A percentile compares a stretch with the other conserved stretches of the same genome.
Evolutionary conservation across 257 asterid species (phyloP).

Genomic region (Capsicum pubescens): DNA sequence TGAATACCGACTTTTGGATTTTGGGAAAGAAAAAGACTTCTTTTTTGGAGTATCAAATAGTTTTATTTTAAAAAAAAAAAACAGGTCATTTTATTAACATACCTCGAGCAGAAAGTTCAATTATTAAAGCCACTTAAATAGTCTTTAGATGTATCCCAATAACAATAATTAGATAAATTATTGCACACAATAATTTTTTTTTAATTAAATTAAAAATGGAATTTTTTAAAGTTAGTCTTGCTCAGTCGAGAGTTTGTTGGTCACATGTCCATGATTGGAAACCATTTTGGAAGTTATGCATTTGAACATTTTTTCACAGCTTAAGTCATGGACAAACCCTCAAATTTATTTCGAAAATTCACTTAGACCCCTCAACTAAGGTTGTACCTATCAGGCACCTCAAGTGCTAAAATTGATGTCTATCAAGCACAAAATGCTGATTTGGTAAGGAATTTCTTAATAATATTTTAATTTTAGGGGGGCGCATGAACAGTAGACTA

Average conservation of each 20-base stretch:
- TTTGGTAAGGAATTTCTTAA: too few species aligned
- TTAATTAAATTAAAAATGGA: too few species aligned
- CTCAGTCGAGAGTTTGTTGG: conserved; percentile 9
- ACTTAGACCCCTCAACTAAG: too few species aligned
- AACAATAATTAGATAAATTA: not conserved
- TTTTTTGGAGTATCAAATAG: not conserved
- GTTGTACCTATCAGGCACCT: too few species aligned
- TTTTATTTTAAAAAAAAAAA: not conserved
- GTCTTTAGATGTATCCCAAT: not conserved
- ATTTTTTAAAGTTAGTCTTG: not conserved
- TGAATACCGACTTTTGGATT: not conserved
- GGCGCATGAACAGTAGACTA: too few species aligned
- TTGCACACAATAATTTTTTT: not conserved
- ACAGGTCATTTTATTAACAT: not conserved
- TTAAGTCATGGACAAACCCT: too few species aligned
- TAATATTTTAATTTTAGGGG: too few species aligned
- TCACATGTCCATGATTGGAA: not conserved
- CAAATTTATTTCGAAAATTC: too few species aligned
- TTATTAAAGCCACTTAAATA: not conserved
- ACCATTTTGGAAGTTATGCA: conserved; percentile 6
- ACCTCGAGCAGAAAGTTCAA: not conserved
- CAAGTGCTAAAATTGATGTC: too few species aligned
- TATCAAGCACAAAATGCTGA: too few species aligned
- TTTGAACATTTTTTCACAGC: not conserved
- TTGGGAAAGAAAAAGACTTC: not conserved